Evolutionary conservation across 495 filamentous ascomycete genomes (phyloP).

Genomic region (Aspergillus funiculosus): DNA sequence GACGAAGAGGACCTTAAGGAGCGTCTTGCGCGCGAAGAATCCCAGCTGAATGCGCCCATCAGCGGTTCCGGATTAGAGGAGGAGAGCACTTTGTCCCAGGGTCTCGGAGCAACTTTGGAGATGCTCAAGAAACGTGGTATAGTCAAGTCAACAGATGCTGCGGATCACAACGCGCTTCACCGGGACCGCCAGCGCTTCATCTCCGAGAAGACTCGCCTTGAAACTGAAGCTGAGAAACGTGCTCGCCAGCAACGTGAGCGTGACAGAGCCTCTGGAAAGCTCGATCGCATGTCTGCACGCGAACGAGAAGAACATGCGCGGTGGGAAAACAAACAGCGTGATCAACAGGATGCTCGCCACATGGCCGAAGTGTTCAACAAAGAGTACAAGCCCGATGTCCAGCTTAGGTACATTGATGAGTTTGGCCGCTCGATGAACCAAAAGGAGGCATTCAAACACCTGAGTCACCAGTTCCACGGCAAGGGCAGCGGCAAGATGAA

Average conservation of each 20-base stretch:
- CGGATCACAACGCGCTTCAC: slow-evolving; percentile 59
- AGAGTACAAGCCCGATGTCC: slow-evolving; percentile 82
- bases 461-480: slow-evolving; percentile 96
- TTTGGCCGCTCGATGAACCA: slow-evolving; percentile 75
- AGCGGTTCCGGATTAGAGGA: slow-evolving; percentile 76
- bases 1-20: slow-evolving; percentile 48
- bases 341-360: slow-evolving; percentile 71
- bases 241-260: slow-evolving; percentile 81
- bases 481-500: slow-evolving; percentile 97
- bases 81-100: slow-evolving; percentile 68
- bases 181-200: slow-evolving; percentile 79
- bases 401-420: slow-evolving; percentile 86
- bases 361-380: slow-evolving; percentile 78
- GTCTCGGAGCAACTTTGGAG: slow-evolving; percentile 72
- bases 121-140: slow-evolving; percentile 81
- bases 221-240: slow-evolving; percentile 68
- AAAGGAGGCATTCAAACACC: slow-evolving; percentile 94
- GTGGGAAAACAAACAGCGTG: slow-evolving; percentile 78
- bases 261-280: slow-evolving; percentile 71
- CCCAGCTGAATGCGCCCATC: slow-evolving; percentile 43
- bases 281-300: slow-evolving; percentile 79
- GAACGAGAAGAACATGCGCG: slow-evolving; percentile 89
- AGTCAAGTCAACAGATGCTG: slow-evolving; percentile 56
- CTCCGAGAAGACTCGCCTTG: slow-evolving; percentile 64
- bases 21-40: slow-evolving; percentile 48